Evolutionary conservation across 148 eudicot genomes (phyloP).

Genomic region (Cornus suecica): DNA sequence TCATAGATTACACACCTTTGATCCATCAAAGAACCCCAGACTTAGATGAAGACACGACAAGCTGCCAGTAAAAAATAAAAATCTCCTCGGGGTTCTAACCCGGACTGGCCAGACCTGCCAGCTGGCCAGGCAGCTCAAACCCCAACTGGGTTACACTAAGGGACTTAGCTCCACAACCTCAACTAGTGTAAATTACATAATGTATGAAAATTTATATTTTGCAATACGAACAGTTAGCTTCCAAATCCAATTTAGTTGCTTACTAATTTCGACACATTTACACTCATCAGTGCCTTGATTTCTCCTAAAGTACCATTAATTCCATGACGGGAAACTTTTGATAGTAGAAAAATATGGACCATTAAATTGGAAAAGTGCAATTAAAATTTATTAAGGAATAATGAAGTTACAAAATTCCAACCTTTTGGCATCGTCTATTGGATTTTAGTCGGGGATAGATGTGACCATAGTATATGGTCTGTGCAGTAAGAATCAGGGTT

Average conservation of each 20-base stretch:
- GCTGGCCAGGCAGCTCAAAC: too few relatives aligned
- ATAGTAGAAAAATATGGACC: not conserved
- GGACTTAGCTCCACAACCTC: too few relatives aligned
- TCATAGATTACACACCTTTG: too few relatives aligned
- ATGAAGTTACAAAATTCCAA: constrained; percentile 18
- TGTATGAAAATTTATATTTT: not conserved
- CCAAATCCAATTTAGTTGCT: constrained; percentile 8
- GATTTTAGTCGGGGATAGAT: constrained; percentile 48
- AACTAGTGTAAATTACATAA: too few relatives aligned
- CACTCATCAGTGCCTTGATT: not conserved
- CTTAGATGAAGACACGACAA: too few relatives aligned
- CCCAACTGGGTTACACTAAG: too few relatives aligned
- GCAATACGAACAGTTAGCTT: not conserved
- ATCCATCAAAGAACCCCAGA: too few relatives aligned
- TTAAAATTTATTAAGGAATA: constrained; percentile 2
- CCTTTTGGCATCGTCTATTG: constrained; percentile 41
- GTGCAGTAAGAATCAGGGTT: constrained; percentile 52
- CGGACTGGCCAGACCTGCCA: too few relatives aligned
- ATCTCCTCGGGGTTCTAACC: too few relatives aligned
- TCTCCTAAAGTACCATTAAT: not conserved
- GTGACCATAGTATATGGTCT: constrained; percentile 60
- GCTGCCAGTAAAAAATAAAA: too few relatives aligned
- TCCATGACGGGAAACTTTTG: not conserved
- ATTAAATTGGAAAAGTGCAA: not conserved
- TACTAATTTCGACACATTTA: constrained; percentile 9